Conservation (phyloP, 768 basidiomycete species). For the Melanogaster broomeanus region DNA sequence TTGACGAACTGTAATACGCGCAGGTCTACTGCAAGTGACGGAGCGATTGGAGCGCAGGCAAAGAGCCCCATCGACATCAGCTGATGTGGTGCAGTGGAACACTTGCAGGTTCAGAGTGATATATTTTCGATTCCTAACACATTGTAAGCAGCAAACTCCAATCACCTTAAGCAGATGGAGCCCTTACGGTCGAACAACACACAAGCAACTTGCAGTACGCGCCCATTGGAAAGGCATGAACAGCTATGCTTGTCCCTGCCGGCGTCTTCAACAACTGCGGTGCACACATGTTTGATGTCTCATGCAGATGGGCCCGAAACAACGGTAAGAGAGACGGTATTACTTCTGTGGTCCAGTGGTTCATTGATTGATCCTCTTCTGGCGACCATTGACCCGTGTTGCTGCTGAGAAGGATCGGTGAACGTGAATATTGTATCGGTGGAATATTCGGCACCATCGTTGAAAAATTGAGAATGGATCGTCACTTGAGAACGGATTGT, state of each 20-base stretch:
- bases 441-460: neutral
- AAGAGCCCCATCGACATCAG: too few relatives aligned
- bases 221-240: too few relatives aligned
- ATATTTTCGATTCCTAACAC: too few relatives aligned
- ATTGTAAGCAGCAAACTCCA: constrained; percentile 2
- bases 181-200: neutral
- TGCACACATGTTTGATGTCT: too few relatives aligned
- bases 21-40: too few relatives aligned
- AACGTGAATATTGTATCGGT: neutral
- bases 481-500: neutral
- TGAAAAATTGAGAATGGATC: neutral
- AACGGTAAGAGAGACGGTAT: neutral
- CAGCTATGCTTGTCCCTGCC: too few relatives aligned
- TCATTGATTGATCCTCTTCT: constrained; percentile 3
- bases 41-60: too few relatives aligned
- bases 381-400: neutral
- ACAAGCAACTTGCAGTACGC: neutral
- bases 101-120: too few relatives aligned
- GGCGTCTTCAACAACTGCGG: too few relatives aligned
- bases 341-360: neutral
- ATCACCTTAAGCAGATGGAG: neutral
- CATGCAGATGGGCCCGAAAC: too few relatives aligned
- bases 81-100: too few relatives aligned
- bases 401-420: neutral
- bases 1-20: too few relatives aligned